phyloP scores from a whole-genome alignment of 2,329 filamentous ascomycete species.

The Pseudogymnoascus sp. region DNA sequence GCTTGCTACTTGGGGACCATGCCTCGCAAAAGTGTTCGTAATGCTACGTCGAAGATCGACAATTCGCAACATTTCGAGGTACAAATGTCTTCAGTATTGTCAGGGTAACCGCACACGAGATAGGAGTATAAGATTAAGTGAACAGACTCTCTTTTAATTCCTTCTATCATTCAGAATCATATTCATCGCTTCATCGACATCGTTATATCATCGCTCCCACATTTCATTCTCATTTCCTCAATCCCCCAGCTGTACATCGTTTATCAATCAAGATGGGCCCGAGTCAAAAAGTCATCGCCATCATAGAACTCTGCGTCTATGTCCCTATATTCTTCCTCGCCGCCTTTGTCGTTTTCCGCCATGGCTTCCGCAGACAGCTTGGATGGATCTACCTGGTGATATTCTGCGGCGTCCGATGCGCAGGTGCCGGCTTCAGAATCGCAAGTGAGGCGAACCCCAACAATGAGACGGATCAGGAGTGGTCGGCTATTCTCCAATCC shows the following conservation, averaged over 20 bases:
- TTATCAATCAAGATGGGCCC: conserved; percentile 14
- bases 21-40: background rate
- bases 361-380: conserved; percentile 25
- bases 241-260: background rate
- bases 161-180: background rate
- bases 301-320: conserved; percentile 24
- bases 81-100: background rate
- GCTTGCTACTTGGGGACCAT: background rate
- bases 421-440: conserved; percentile 27
- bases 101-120: background rate
- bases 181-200: background rate
- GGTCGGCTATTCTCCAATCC: conserved; percentile 24
- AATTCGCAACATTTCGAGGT: background rate
- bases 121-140: background rate
- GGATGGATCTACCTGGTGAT: conserved; percentile 32
- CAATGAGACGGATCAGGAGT: conserved; percentile 26
- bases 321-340: conserved; percentile 20
- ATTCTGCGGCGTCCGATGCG: conserved; percentile 27
- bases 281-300: conserved; percentile 21
- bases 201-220: background rate
- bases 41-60: background rate
- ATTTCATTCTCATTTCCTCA: background rate
- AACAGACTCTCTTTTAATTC: background rate
- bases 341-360: conserved; percentile 19
- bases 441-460: conserved; percentile 21